Conservation (phyloP, 2,329 filamentous ascomycete species). For the Trichoderma polysporum region DNA sequence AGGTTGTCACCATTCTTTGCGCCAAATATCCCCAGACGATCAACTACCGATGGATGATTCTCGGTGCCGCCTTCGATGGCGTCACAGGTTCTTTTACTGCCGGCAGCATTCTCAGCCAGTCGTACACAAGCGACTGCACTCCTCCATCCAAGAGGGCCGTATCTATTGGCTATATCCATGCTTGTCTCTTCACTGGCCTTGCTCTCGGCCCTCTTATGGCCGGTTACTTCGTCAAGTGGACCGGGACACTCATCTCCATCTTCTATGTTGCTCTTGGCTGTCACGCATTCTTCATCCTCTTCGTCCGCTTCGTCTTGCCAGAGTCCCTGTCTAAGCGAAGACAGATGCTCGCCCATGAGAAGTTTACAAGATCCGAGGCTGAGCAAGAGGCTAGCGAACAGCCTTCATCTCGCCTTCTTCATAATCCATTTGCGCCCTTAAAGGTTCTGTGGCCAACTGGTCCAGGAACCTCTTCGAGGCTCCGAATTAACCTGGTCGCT, state of each 20-base stretch:
- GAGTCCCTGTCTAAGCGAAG: conserved; percentile 79
- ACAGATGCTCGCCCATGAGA: conserved; percentile 69
- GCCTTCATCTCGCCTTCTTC: conserved; percentile 40
- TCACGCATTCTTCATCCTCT: conserved; percentile 71
- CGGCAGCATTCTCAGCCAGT: conserved; percentile 71
- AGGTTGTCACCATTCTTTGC: conserved; percentile 75
- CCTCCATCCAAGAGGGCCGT: conserved; percentile 76
- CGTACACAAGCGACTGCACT: conserved; percentile 88
- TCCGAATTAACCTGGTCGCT: conserved; percentile 79
- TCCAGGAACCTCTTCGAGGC: conserved; percentile 52
- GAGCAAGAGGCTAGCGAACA: conserved; percentile 31
- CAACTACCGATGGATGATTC: conserved; percentile 74
- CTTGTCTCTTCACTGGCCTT: conserved; percentile 83
- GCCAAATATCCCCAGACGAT: conserved; percentile 71
- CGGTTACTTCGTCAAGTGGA: conserved; percentile 74
- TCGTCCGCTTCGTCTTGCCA: conserved; percentile 70
- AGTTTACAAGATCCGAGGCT: conserved; percentile 52
- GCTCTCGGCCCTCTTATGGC: conserved; percentile 82
- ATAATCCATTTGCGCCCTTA: conserved; percentile 75
- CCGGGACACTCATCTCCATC: conserved; percentile 72
- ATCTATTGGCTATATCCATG: conserved; percentile 86
- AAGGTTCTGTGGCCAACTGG: conserved; percentile 74
- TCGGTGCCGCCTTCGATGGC: conserved; percentile 78
- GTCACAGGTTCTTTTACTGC: conserved; percentile 86
- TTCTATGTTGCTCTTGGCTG: conserved; percentile 79